Evolutionary conservation across 371 early-diverging fungal species (phyloP).

Genomic region (Synchytrium microbalum): DNA sequence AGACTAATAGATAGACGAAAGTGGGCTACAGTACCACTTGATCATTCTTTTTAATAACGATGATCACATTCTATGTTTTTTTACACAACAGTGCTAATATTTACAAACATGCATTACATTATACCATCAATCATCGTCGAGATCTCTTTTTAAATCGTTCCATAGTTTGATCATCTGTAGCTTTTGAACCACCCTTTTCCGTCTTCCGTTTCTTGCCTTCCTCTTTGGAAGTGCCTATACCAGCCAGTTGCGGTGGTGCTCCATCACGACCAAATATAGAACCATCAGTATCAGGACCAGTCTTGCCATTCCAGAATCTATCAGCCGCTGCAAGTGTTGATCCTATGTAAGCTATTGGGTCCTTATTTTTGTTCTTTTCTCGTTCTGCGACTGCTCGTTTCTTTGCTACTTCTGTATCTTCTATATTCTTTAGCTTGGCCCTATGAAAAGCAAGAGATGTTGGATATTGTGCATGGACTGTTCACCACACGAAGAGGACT

Average conservation of each 20-base stretch:
- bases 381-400: slow-evolving; percentile 42
- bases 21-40: no score
- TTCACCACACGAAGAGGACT: background rate
- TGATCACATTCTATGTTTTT: no score
- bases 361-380: slow-evolving; percentile 16
- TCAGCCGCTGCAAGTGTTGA: background rate
- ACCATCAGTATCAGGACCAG: background rate
- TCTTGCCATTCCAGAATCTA: background rate
- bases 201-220: background rate
- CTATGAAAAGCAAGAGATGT: slow-evolving; percentile 26
- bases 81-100: no score
- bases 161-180: background rate
- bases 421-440: slow-evolving; percentile 67
- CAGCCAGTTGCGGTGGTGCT: no score
- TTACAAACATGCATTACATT: no score
- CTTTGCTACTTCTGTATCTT: slow-evolving; percentile 76
- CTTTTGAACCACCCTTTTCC: background rate
- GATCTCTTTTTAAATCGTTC: background rate
- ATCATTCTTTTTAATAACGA: no score
- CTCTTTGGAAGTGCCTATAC: no score
- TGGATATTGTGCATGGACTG: background rate
- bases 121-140: no score
- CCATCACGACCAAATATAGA: background rate
- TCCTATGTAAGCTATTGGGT: background rate
- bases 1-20: no score